These are phyloP conservation scores for Nicotiana rustica DNA, from an alignment of 305 asterid genomes.

Conservation along the genomic window DNA sequence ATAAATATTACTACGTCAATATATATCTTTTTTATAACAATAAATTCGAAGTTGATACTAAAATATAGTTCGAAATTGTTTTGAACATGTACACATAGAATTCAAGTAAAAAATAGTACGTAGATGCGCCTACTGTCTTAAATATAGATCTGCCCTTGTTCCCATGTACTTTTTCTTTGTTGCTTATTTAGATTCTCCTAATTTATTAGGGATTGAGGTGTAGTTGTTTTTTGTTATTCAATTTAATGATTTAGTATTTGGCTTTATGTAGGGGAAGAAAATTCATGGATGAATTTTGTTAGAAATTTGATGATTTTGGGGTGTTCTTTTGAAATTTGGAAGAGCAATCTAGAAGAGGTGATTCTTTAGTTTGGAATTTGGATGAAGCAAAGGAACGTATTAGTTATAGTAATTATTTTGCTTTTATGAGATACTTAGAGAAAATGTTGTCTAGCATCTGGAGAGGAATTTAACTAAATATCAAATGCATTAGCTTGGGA, in stretches of 20 bases:
- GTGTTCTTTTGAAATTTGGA: background rate
- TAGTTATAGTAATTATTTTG: no score
- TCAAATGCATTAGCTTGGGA: no score
- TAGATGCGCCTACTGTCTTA: background rate
- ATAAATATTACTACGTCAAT: background rate
- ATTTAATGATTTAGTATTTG: background rate
- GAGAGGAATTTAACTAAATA: no score
- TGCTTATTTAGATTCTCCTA: background rate
- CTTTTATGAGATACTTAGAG: no score
- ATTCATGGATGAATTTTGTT: slow-evolving; percentile 36
- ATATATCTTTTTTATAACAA: background rate
- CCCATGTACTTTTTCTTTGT: background rate
- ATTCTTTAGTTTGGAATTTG: no score
- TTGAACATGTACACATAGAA: background rate
- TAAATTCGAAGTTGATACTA: background rate
- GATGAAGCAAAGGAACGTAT: no score
- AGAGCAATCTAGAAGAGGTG: slow-evolving; percentile 7
- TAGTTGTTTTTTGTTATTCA: background rate
- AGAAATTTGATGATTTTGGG: background rate
- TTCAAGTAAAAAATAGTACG: background rate
- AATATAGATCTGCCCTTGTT: background rate
- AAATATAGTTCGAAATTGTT: background rate
- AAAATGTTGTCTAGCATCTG: no score
- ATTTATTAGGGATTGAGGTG: no score
- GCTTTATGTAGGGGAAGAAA: slow-evolving; percentile 45